Evolutionary conservation across 129 eudicot genomes (phyloP), one percentile per base, ranked within the genome.

Genomic region (Calendula officinalis): DNA sequence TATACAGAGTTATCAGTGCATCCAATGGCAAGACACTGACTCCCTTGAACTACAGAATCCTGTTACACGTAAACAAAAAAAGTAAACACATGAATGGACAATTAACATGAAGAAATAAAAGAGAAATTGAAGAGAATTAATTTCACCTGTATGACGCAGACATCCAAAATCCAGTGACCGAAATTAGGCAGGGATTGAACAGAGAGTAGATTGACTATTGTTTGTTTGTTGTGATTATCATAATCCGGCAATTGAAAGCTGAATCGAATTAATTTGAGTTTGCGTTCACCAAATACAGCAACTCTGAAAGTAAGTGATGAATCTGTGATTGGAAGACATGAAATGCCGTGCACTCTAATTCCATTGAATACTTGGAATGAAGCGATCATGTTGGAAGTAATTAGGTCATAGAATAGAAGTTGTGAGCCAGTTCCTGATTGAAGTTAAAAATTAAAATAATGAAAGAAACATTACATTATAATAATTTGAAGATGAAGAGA

Each of bases 281-380:
- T 83, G 65, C 86, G 83, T 60, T 92, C 98, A 40, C 98, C 98
- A 35, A 66, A 92, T 48, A 88, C 78, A 36, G 83, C 84, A 17
- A 92, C 68, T 42, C 69, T 80, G 61, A 76, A 87, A 36, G 43
- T 57, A 66, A 44, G 41, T 40, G 69, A 51, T 32, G 56, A 13
- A 54, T 56, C 27, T 11, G 32, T 33, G 0, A 64, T 40, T 15
- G 67, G 59, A 48, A 6, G 70, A 53, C 27, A 81, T 35, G 72
- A 64, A 64, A 92, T 81, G 14, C 98, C 98, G 68, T 92, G 98
- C 56, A 92, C 98, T 47, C 96, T 95, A 75, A 92, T 68, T 12
- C 98, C 98, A 7, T 88, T 75, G 39, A 92, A 92, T 2, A 88
- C 91, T 72, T 79, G 84, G 49, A 83, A 92, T 0, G 91, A 88